Evolutionary conservation across 371 early-diverging fungal genomes (phyloP).

Genomic region (Sporodiniella umbellata): DNA sequence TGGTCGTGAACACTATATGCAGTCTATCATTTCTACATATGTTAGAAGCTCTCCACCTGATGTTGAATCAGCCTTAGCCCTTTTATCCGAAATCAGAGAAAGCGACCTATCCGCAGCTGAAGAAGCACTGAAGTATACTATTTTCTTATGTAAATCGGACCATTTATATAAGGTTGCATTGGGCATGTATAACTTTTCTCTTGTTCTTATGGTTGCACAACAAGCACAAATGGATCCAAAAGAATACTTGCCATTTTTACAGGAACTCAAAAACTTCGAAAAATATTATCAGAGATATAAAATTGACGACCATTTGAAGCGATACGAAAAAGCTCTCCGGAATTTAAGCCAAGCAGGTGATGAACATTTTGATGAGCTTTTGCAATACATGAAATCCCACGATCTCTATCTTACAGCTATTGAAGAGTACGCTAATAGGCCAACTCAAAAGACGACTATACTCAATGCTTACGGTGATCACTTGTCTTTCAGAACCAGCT

Average conservation of each 20-base stretch:
- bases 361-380: constrained; percentile 63
- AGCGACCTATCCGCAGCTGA: constrained; percentile 65
- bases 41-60: constrained; percentile 83
- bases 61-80: constrained; percentile 74
- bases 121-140: constrained; percentile 84
- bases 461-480: constrained; percentile 65
- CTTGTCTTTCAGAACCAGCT: constrained; percentile 50
- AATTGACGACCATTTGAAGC: constrained; percentile 85
- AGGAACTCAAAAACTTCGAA: constrained; percentile 73
- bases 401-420: constrained; percentile 65
- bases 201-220: constrained; percentile 94
- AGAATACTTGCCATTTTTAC: constrained; percentile 90
- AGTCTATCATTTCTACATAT: constrained; percentile 83
- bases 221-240: constrained; percentile 94
- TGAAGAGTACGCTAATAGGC: constrained; percentile 48
- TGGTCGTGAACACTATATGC: constrained; percentile 67
- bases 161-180: constrained; percentile 88
- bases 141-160: constrained; percentile 88
- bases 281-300: constrained; percentile 76
- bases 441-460: constrained; percentile 43
- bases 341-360: constrained; percentile 70
- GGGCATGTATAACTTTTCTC: constrained; percentile 90
- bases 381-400: constrained; percentile 64
- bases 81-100: constrained; percentile 52
- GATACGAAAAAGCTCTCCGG: constrained; percentile 64